Evolutionary conservation across 495 filamentous ascomycete genomes (phyloP), one percentile per base, ranked within the genome.

Genomic region (Pyrenula aspistea): DNA sequence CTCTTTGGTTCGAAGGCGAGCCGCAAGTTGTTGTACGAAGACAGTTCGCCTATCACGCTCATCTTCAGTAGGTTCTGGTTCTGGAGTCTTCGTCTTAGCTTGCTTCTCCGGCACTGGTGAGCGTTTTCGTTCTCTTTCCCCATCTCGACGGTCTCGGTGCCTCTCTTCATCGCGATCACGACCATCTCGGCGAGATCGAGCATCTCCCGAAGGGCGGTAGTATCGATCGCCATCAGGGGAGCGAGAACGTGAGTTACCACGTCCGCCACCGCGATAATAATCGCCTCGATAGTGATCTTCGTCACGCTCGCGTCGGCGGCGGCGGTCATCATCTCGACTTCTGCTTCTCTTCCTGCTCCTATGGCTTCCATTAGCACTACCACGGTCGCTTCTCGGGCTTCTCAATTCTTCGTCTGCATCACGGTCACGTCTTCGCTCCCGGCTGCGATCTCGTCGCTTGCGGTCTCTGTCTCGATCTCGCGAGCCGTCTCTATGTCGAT

Each of bases 11-110:
- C 91, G 84, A 57, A 97, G 77, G 62, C 93, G 89, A 54, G 88
- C 89, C 55, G 93, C 91, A 60, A 99, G 83, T 68, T 99, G 94
- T 73, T 97, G 93, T 49, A 97, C 94, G 66, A 99, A 99, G 58
- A 99, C 88, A 60, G 93, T 98, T 59, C 94, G 87, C 59, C 88
- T 84, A 74, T 98, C 93, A 63, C 91, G 89, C 70, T 97, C 92
- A 73, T 97, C 93, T 68, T 96, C 92, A 59, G 87, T 96, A 42
- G 87, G 82, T 60, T 85, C 85, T 47, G 84, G 77, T 64, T 68
- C 68, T 62, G 67, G 73, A 59, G 69, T 80, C 75, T 76, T 79
- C 75, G 66, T 76, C 70, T 69, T 64, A 42, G 31, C 31, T 22
- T 66, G 71, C 53, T 66, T 70, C 57, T 73, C 72, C 25, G 72